Conservation (phyloP, 345 rosid species). For the Moricandia moricandioides region DNA sequence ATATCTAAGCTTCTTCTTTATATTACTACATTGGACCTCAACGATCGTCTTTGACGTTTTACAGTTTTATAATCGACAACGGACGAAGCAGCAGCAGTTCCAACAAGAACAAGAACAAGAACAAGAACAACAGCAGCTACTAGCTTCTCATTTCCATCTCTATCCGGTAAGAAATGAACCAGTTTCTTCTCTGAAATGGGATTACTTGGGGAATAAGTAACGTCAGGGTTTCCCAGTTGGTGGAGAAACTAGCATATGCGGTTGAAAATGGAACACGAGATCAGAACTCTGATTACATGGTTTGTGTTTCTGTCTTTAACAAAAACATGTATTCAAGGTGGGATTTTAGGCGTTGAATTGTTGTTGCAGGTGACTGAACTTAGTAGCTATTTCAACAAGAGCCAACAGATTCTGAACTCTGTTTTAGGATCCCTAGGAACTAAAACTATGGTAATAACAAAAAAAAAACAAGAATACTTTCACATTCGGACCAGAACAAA, state of each 20-base stretch:
- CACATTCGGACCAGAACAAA: neutral
- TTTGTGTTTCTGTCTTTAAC: slow-evolving; percentile 1
- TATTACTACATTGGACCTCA: neutral
- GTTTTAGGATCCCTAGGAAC: slow-evolving; percentile 61
- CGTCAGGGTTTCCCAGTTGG: slow-evolving; percentile 41
- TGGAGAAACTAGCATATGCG: slow-evolving; percentile 66
- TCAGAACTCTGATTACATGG: slow-evolving; percentile 77
- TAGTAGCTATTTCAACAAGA: slow-evolving; percentile 75
- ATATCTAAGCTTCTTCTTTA: neutral
- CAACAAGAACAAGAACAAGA: neutral
- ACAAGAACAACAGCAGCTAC: neutral
- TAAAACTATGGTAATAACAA: slow-evolving; percentile 59
- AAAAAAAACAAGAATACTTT: neutral
- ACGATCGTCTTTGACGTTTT: neutral
- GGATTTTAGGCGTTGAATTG: slow-evolving; percentile 11
- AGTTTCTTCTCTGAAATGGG: neutral
- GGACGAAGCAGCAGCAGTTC: neutral
- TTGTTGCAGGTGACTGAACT: slow-evolving; percentile 53
- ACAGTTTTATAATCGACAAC: neutral
- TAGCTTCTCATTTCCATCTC: neutral
- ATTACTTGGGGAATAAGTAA: neutral
- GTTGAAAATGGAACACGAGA: slow-evolving; percentile 76
- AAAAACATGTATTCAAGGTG: neutral
- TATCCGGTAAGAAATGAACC: neutral
- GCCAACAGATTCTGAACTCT: slow-evolving; percentile 82